These are phyloP conservation scores for Raphanus sativus DNA, from an alignment of 345 rosid genomes.

Conservation along the genomic window DNA sequence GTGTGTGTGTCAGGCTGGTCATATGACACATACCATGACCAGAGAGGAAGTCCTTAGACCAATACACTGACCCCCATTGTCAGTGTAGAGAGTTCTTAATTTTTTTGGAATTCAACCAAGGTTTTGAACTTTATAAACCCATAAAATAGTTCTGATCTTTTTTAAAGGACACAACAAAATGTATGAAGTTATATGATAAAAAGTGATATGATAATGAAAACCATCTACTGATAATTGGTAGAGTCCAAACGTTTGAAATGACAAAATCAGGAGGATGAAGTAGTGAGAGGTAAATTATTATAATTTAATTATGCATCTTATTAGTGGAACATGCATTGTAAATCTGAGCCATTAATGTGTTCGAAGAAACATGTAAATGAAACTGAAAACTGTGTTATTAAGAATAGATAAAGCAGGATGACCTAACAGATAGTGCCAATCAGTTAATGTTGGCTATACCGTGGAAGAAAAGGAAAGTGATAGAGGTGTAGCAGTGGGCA, in stretches of 20 bases:
- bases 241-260: not conserved
- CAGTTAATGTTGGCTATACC: too few relatives aligned
- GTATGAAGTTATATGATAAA: not conserved
- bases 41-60: not conserved
- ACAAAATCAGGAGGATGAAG: not conserved
- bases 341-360: not conserved
- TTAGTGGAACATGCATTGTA: not conserved
- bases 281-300: not conserved
- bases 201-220: too few relatives aligned
- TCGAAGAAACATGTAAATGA: not conserved
- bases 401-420: too few relatives aligned
- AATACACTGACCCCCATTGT: not conserved
- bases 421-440: too few relatives aligned
- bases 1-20: not conserved
- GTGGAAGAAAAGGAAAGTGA: too few relatives aligned
- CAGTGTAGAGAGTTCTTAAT: not conserved
- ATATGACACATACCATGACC: not conserved
- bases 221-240: not conserved
- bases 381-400: not conserved
- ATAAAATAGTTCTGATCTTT: not conserved
- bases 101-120: not conserved
- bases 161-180: not conserved
- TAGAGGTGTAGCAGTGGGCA: too few relatives aligned
- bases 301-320: not conserved
- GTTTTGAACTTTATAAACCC: not conserved